Conservation (phyloP, 208 protist species). For the Strigomonas galati region DNA sequence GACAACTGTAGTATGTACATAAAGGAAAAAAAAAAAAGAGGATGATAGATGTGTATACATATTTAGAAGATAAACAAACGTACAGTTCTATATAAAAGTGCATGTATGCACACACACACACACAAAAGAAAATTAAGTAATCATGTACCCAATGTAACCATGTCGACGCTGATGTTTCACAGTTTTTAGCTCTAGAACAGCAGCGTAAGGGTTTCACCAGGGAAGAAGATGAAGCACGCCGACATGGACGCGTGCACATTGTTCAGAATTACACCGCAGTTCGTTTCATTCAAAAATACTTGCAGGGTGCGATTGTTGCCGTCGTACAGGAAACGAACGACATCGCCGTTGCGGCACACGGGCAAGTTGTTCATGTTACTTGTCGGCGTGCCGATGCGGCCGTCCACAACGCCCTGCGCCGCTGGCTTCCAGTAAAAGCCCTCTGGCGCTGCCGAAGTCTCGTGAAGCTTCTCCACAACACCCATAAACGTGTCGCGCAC, state of each 20-base stretch:
- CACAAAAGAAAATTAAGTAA: not conserved
- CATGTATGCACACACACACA: not conserved
- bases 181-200: not conserved
- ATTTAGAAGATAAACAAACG: conserved; percentile 3
- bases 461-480: conserved; percentile 55
- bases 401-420: conserved; percentile 46
- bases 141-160: not conserved
- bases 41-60: conserved; percentile 7
- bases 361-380: conserved; percentile 41
- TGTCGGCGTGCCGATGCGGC: conserved; percentile 42
- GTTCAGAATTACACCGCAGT: conserved; percentile 51
- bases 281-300: conserved; percentile 43
- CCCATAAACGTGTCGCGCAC: conserved; percentile 74
- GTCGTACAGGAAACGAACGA: conserved; percentile 61
- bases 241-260: conserved; percentile 44
- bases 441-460: conserved; percentile 27
- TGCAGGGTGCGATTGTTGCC: conserved; percentile 30
- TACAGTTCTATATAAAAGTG: no score
- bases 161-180: no score
- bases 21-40: conserved; percentile 21
- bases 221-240: conserved; percentile 84
- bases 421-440: conserved; percentile 87
- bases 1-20: not conserved
- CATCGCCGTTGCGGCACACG: conserved; percentile 56
- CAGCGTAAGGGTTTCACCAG: conserved; percentile 69